phyloP scores from a whole-genome alignment of 2,329 filamentous ascomycete species.

The Phoma sp. region DNA sequence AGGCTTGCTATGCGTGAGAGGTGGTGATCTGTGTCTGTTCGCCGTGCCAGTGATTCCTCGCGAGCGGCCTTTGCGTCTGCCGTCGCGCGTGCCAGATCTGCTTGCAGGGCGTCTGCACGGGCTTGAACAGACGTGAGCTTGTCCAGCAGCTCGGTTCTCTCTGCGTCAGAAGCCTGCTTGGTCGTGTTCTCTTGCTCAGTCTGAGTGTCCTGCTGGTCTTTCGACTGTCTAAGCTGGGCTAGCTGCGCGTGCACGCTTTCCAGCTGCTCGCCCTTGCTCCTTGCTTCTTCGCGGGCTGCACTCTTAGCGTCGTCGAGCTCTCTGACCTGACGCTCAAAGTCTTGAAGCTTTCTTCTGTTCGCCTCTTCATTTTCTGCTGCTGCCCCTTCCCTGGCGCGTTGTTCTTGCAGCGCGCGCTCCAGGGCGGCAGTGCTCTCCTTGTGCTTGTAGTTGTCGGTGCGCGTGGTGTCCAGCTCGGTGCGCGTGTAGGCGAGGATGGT shows the following conservation, averaged over 20 bases:
- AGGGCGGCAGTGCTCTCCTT: constrained; percentile 31
- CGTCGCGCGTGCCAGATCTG: constrained; percentile 36
- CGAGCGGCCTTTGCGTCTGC: constrained; percentile 34
- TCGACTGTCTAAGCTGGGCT: constrained; percentile 18
- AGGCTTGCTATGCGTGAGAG: constrained; percentile 24
- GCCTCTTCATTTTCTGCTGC: no score
- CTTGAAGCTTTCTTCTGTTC: no score
- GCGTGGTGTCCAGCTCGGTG: constrained; percentile 40
- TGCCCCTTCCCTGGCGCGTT: constrained; percentile 19
- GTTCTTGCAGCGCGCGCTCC: constrained; percentile 25
- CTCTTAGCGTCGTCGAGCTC: constrained; percentile 27
- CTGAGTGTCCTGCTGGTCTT: constrained; percentile 14
- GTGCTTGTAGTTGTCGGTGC: constrained; percentile 40
- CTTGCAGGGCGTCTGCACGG: constrained; percentile 35
- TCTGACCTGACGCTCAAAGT: constrained; percentile 31
- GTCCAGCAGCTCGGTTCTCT: constrained; percentile 21
- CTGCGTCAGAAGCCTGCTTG: constrained; percentile 6
- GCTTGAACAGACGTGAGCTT: constrained; percentile 35
- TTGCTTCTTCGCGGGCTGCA: constrained; percentile 20
- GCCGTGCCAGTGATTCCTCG: constrained; percentile 28
- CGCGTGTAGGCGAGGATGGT: constrained; percentile 45
- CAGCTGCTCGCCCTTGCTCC: constrained; percentile 22
- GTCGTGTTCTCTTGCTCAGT: constrained; percentile 7
- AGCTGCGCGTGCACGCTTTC: constrained; percentile 26
- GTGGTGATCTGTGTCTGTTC: background rate